phyloP scores from a whole-genome alignment of 208 protist species.

The Wallacemonas collosoma region DNA sequence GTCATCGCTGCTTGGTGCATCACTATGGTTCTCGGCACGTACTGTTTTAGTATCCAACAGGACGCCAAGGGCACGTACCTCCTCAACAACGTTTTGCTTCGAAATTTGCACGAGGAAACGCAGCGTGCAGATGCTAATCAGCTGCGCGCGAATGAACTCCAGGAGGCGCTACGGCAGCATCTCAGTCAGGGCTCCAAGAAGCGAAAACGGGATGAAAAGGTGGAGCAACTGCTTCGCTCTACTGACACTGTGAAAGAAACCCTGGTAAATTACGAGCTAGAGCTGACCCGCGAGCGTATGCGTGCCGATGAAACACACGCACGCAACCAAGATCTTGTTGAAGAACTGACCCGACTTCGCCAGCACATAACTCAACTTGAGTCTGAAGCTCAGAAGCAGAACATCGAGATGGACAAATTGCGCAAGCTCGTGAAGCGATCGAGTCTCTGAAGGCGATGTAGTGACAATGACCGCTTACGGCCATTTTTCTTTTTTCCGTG shows the following conservation, averaged over 20 bases:
- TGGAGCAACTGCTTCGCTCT: slow-evolving; percentile 33
- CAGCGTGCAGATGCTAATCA: slow-evolving; percentile 78
- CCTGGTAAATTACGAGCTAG: slow-evolving; percentile 81
- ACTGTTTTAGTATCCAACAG: slow-evolving; percentile 86
- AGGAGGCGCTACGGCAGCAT: slow-evolving; percentile 52
- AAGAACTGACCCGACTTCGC: slow-evolving; percentile 58
- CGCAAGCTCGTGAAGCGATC: slow-evolving; percentile 42
- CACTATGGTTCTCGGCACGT: slow-evolving; percentile 69
- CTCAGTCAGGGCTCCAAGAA: slow-evolving; percentile 32
- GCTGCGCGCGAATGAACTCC: slow-evolving; percentile 51
- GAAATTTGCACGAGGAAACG: slow-evolving; percentile 82
- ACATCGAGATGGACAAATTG: slow-evolving; percentile 55
- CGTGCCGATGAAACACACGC: slow-evolving; percentile 65
- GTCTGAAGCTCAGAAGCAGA: slow-evolving; percentile 58
- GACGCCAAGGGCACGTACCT: slow-evolving; percentile 88
- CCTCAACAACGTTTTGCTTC: slow-evolving; percentile 84
- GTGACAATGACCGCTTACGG: no score
- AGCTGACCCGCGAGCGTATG: slow-evolving; percentile 57
- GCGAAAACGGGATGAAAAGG: slow-evolving; percentile 29
- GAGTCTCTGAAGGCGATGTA: background rate
- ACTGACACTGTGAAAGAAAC: slow-evolving; percentile 45
- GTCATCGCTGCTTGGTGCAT: slow-evolving; percentile 84
- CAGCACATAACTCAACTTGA: slow-evolving; percentile 43
- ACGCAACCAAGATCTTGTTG: slow-evolving; percentile 70
- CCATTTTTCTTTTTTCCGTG: background rate